Conservation (phyloP, 129 eudicot genomes). For the Scalesia atractyloides region DNA sequence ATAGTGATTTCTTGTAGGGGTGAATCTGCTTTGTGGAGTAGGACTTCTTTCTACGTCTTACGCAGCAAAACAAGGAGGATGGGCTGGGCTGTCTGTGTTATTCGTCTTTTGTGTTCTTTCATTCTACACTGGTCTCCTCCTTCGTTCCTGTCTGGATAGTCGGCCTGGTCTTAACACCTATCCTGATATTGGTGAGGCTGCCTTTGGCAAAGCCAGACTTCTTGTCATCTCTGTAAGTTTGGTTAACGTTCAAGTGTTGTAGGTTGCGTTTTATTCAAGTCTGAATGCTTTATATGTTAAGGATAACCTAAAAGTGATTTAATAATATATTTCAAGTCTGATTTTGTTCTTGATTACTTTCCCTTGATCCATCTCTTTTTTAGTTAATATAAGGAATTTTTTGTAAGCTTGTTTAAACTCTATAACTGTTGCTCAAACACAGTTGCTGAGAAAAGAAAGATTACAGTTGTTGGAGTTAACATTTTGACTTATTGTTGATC, state of each 20-base stretch:
- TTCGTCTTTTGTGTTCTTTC: conserved; percentile 63
- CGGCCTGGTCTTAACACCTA: conserved; percentile 78
- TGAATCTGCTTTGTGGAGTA: conserved; percentile 90
- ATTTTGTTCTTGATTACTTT: neutral
- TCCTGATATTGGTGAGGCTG: conserved; percentile 93
- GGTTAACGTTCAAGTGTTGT: neutral
- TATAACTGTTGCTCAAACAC: neutral
- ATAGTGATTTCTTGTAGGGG: conserved; percentile 45
- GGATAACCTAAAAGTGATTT: neutral
- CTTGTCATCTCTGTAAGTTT: conserved; percentile 66
- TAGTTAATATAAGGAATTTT: too few relatives aligned
- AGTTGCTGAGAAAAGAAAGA: neutral
- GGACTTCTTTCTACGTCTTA: conserved; percentile 86
- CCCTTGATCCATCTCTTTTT: neutral
- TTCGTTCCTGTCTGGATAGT: conserved; percentile 76
- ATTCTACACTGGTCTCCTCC: conserved; percentile 76
- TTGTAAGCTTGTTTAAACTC: too few relatives aligned
- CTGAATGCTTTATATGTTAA: conserved; percentile 14
- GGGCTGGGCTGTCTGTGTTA: conserved; percentile 63
- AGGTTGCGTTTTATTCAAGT: neutral
- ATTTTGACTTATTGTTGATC: conserved; percentile 20
- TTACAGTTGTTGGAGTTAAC: conserved; percentile 3
- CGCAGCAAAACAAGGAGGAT: conserved; percentile 90
- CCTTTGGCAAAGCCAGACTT: conserved; percentile 74
- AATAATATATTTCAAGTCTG: neutral